These are phyloP conservation scores for Xylaria sp. DNA, from an alignment of 2,329 filamentous ascomycete genomes.

Conservation along the genomic window DNA sequence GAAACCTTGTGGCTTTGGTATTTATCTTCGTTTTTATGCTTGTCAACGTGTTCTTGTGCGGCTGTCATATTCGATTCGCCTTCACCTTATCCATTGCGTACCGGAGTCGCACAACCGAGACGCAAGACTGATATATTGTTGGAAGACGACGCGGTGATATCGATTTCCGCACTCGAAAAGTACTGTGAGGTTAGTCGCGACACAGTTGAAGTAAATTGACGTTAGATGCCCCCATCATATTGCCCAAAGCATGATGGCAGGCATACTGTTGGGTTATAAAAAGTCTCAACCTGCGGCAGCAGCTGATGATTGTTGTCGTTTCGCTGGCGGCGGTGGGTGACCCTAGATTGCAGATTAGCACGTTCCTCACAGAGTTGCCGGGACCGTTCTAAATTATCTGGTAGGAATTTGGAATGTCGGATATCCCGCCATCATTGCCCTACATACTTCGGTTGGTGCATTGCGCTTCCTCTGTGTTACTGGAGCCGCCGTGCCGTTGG, in stretches of 20 bases:
- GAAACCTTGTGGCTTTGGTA: slow-evolving; percentile 2
- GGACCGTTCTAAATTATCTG: slow-evolving; percentile 38
- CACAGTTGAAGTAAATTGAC: slow-evolving; percentile 17
- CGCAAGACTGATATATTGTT: not conserved
- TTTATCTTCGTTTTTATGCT: slow-evolving; percentile 6
- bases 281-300: slow-evolving; percentile 47
- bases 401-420: slow-evolving; percentile 39
- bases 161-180: slow-evolving; percentile 8
- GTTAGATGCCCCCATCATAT: slow-evolving; percentile 24
- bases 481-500: slow-evolving; percentile 53
- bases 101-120: not conserved
- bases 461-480: slow-evolving; percentile 58
- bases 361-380: slow-evolving; percentile 28
- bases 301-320: slow-evolving; percentile 49
- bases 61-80: not conserved
- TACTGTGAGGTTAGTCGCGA: slow-evolving; percentile 34
- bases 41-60: not conserved
- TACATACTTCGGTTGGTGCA: slow-evolving; percentile 54
- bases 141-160: not conserved
- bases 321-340: slow-evolving; percentile 48
- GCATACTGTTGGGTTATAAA: slow-evolving; percentile 18
- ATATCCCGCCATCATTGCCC: slow-evolving; percentile 43
- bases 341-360: slow-evolving; percentile 47
- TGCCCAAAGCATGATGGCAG: slow-evolving; percentile 10
- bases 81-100: slow-evolving; percentile 1